These are phyloP conservation scores for Oryza coarctata DNA, from an alignment of 176 grass and related monocot genomes.

Conservation along the genomic window DNA sequence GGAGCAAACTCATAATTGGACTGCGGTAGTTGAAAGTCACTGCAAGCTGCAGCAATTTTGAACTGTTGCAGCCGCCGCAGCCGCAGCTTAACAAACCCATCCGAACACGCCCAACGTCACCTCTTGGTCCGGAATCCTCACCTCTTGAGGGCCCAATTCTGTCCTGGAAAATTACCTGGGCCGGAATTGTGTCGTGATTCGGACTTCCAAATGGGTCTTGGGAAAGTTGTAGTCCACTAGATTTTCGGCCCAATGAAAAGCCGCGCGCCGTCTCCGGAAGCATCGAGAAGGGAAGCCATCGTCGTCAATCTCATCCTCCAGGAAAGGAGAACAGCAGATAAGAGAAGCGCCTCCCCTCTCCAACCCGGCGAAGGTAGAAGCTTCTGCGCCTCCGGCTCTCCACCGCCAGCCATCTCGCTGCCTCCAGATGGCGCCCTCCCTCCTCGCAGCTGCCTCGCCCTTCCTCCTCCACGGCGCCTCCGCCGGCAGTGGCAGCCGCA, in stretches of 20 bases:
- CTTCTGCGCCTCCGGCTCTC: conserved; percentile 7
- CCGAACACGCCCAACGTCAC: no score
- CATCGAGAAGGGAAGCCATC: conserved; percentile 30
- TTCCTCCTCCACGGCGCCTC: conserved; percentile 45
- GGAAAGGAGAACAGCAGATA: conserved; percentile 34
- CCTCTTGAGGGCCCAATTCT: neutral
- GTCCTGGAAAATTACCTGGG: neutral
- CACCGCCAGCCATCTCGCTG: neutral
- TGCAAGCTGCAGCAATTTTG: no score
- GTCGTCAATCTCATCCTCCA: neutral
- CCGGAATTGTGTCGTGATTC: neutral
- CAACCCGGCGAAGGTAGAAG: neutral
- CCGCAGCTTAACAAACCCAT: no score
- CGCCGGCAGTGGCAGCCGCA: neutral
- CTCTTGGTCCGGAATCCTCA: no score
- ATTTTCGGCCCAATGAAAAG: neutral
- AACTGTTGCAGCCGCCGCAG: no score
- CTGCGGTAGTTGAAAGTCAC: no score
- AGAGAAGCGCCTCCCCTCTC: neutral
- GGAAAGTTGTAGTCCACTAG: neutral
- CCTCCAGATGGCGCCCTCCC: conserved; percentile 47
- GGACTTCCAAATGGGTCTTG: neutral
- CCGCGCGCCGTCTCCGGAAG: neutral
- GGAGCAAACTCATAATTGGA: no score
- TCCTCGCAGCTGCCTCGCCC: conserved; percentile 43